Conservation (phyloP, 306 rosid genomes). For the Oemleria cerasiformis region DNA sequence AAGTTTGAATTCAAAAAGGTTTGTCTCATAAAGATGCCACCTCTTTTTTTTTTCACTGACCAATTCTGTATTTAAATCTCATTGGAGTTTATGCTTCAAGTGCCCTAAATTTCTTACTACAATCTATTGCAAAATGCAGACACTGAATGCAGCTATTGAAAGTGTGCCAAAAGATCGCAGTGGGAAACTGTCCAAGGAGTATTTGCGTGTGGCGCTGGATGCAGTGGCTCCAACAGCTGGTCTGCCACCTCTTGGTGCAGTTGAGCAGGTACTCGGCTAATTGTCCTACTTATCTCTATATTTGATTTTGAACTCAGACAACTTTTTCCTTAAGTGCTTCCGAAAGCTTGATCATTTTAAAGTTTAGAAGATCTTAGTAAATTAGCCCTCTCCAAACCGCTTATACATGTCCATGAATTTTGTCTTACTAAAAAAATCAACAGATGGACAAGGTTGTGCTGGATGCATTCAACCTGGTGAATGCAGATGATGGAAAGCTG, state of each 20-base stretch:
- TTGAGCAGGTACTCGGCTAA: constrained; percentile 58
- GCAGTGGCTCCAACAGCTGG: constrained; percentile 71
- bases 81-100: neutral
- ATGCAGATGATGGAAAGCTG: constrained; percentile 51
- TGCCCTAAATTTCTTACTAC: neutral
- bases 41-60: neutral
- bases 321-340: neutral
- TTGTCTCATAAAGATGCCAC: neutral
- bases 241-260: constrained; percentile 82
- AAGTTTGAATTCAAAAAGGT: constrained; percentile 96
- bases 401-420: neutral
- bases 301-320: neutral
- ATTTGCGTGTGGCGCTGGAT: constrained; percentile 59
- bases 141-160: constrained; percentile 54
- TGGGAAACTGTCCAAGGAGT: constrained; percentile 71
- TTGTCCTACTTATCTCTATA: neutral
- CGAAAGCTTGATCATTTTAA: neutral
- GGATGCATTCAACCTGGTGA: constrained; percentile 51
- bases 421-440: constrained; percentile 9
- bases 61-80: constrained; percentile 1
- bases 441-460: constrained; percentile 75
- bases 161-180: constrained; percentile 61
- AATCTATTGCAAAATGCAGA: constrained; percentile 41
- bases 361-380: neutral
- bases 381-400: neutral